A percentile compares a stretch with the other conserved stretches of the same genome.
These are phyloP conservation scores for Hortiboletus flavorubellus DNA, from an alignment of 768 basidiomycete species.

Conservation along the genomic window DNA sequence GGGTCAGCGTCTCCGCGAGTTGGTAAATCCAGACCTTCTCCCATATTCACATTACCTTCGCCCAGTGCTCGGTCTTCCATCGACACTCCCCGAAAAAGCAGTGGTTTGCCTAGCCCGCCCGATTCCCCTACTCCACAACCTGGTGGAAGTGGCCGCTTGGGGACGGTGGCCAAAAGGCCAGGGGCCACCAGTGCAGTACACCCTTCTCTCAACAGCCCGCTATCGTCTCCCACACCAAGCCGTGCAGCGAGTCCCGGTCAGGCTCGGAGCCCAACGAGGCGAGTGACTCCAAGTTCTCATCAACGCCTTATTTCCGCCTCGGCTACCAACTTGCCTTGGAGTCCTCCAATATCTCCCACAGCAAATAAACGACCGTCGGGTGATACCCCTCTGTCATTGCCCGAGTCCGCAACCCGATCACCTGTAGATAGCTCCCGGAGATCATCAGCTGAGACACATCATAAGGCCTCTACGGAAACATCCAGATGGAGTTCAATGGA, in stretches of 20 bases:
- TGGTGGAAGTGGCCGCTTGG: conserved; percentile 34
- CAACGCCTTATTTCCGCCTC: conserved; percentile 49
- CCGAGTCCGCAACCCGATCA: conserved; percentile 15
- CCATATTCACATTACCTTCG: conserved; percentile 28
- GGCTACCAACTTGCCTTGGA: conserved; percentile 48
- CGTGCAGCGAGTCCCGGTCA: conserved; percentile 41
- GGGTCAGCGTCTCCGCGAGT: conserved; percentile 32
- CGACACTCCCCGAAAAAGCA: conserved; percentile 35
- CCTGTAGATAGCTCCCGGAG: conserved; percentile 33
- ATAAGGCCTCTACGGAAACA: conserved; percentile 31
- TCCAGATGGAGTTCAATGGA: conserved; percentile 22
- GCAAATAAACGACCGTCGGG: conserved; percentile 29
- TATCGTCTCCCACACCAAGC: conserved; percentile 39
- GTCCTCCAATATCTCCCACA: conserved; percentile 28
- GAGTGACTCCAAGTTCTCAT: conserved; percentile 38
- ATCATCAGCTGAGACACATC: conserved; percentile 38
- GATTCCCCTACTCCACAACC: conserved; percentile 46
- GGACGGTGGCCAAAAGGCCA: conserved; percentile 34
- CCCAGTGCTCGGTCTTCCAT: conserved; percentile 30
- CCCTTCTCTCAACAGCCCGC: conserved; percentile 37
- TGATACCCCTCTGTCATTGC: conserved; percentile 17
- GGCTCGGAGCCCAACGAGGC: conserved; percentile 39
- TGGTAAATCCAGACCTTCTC: conserved; percentile 33
- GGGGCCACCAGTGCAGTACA: conserved; percentile 40
- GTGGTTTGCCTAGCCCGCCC: conserved; percentile 44